Percentiles rank a stretch among this genome's conserved stretches.
phyloP scores from a whole-genome alignment of 345 rosid genomes.

The Citrus medica region DNA sequence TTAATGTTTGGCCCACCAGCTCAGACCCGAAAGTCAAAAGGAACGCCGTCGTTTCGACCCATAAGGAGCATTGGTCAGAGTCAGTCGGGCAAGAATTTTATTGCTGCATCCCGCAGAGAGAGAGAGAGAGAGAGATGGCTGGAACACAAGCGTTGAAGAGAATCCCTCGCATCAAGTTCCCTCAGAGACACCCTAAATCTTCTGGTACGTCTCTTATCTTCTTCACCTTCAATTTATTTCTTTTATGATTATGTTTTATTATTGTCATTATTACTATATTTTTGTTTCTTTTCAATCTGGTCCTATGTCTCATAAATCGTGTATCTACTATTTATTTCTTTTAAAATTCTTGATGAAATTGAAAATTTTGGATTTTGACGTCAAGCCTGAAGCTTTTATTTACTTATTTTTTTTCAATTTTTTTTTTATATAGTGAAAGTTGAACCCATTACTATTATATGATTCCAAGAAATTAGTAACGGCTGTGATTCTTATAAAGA shows the following conservation, averaged over 20 bases:
- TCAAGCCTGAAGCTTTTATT: neutral
- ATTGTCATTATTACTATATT: neutral
- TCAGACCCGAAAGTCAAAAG: neutral
- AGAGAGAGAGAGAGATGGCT: constrained; percentile 37
- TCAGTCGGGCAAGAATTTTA: neutral
- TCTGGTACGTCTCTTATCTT: constrained; percentile 29
- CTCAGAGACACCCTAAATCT: constrained; percentile 53
- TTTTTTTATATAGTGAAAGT: too few species aligned
- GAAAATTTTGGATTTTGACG: neutral
- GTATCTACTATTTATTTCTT: neutral
- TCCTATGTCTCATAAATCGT: neutral
- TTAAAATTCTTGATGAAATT: neutral
- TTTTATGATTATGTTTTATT: neutral
- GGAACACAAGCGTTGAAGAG: constrained; percentile 68
- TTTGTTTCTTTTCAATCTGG: neutral
- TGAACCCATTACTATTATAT: neutral
- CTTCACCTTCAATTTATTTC: neutral
- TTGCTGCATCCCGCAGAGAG: neutral
- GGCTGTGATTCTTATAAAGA: neutral
- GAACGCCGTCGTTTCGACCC: neutral
- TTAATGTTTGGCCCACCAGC: neutral
- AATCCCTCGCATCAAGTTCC: constrained; percentile 88
- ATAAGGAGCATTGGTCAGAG: constrained; percentile 3
- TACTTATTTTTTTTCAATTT: too few species aligned
- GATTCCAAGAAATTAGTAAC: neutral